Evolutionary conservation across 75 land plant species (phyloP), one percentile per base, ranked within the genome.

Genomic region (Isoetes taiwanensis): DNA sequence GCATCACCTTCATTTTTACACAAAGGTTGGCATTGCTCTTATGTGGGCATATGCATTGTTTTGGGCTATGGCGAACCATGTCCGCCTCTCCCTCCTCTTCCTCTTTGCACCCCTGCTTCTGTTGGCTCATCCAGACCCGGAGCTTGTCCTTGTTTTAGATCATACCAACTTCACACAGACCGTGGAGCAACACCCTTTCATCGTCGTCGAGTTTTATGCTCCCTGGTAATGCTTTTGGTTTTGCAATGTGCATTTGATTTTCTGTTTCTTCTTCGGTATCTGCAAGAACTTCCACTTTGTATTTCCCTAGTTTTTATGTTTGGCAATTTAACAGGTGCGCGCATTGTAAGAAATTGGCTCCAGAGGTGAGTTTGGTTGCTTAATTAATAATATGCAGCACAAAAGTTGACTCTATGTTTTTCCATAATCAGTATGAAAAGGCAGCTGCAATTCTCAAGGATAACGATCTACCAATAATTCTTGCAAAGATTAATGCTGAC

Each of bases 191-290:
- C 85, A 89, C 64, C 64, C 74, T 4, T 85, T 89, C 71, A 61
- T 85, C 60, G 78, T 85, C 28, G 91, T 89, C 31, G 96, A 89
- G 64, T 89, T 89, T 58, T 89, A 85, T 60, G 96, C 96, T 10
- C 96, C 96, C 23, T 89, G 96, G 93, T 86, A 73, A 26, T 40
- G 2, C 3, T 3, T 14, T 20, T 43, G 14, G 12, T 41, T 21
- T 37, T 6, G 17, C 14, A 9, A 14, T 9, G 11, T 37, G 38
- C 11, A 9, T 9, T 37, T 14, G n/a, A n/a, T n/a, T n/a, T n/a
- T n/a, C n/a, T n/a, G n/a, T n/a, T n/a, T n/a, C n/a, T n/a, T n/a
- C n/a, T n/a, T n/a, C n/a, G n/a, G n/a, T n/a, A n/a, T n/a, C n/a
- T n/a, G n/a, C n/a, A n/a, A n/a, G n/a, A n/a, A n/a, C n/a, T n/a